phyloP scores from a whole-genome alignment of 2,329 filamentous ascomycete species.

The Phialophora chinensis region DNA sequence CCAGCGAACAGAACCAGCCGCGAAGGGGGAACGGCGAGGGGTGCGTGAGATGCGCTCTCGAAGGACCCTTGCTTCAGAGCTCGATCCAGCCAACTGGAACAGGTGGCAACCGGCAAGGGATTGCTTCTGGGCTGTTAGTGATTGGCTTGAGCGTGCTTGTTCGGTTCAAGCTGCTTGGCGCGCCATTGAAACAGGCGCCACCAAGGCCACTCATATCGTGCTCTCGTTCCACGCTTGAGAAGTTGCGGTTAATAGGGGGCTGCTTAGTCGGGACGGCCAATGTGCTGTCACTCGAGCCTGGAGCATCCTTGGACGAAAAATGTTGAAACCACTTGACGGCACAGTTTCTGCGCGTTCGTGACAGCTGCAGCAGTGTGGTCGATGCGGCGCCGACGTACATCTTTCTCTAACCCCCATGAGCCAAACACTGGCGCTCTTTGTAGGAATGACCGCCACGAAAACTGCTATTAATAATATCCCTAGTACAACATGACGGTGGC shows the following conservation, averaged over 20 bases:
- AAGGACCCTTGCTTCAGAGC: constrained; percentile 4
- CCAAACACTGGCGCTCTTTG: background rate
- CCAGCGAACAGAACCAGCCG: background rate
- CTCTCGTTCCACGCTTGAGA: constrained; percentile 12
- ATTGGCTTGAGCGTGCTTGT: constrained; percentile 15
- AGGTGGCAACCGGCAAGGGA: constrained; percentile 8
- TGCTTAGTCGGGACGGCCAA: constrained; percentile 13
- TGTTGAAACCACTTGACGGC: background rate
- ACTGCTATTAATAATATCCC: constrained; percentile 8
- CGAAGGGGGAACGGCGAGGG: background rate
- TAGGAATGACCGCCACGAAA: background rate
- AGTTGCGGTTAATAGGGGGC: constrained; percentile 18
- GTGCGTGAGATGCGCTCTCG: background rate
- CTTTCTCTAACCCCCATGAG: background rate
- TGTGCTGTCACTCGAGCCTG: constrained; percentile 12
- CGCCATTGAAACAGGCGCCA: constrained; percentile 19
- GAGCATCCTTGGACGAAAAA: background rate
- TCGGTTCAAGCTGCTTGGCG: constrained; percentile 17
- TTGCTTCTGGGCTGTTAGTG: background rate
- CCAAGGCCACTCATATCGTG: constrained; percentile 15
- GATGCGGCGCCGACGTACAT: background rate
- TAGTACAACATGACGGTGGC: background rate
- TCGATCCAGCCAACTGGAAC: constrained; percentile 16
- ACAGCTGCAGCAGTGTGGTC: background rate
- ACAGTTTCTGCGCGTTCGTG: background rate